Evolutionary conservation across 2,329 filamentous ascomycete species (phyloP).

Genomic region (Hypoxylon sp.): DNA sequence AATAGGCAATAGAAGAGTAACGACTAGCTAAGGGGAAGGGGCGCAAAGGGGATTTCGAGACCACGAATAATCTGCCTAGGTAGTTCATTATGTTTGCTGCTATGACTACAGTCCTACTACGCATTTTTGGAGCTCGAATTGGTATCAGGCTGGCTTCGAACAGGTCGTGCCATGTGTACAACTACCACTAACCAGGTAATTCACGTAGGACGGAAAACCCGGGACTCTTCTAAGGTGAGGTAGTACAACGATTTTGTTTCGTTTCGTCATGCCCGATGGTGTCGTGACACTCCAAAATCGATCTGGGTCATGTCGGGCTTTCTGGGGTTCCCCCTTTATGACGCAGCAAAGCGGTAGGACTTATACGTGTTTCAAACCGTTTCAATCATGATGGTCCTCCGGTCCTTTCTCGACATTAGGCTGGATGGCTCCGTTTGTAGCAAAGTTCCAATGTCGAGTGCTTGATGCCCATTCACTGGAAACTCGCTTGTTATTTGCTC

Average conservation of each 20-base stretch:
- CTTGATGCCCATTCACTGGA: constrained; percentile 21
- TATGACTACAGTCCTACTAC: constrained; percentile 1
- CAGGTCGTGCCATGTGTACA: constrained; percentile 19
- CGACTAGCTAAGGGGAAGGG: background rate
- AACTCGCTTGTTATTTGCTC: constrained; percentile 40
- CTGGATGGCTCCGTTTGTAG: constrained; percentile 16
- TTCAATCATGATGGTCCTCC: constrained; percentile 43
- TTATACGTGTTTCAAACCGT: constrained; percentile 46
- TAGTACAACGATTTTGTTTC: constrained; percentile 47
- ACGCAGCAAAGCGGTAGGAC: constrained; percentile 39
- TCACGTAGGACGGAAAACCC: constrained; percentile 35
- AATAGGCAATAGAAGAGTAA: constrained; percentile 4
- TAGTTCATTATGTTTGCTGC: constrained; percentile 4
- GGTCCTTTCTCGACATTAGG: constrained; percentile 39
- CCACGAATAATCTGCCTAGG: constrained; percentile 2
- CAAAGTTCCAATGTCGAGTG: constrained; percentile 17
- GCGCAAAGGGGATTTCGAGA: background rate
- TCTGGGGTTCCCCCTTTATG: constrained; percentile 36
- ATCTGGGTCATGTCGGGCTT: constrained; percentile 33
- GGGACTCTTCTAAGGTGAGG: constrained; percentile 41
- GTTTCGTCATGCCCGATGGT: constrained; percentile 48
- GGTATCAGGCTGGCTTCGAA: constrained; percentile 25
- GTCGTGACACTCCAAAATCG: constrained; percentile 43
- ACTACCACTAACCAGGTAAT: constrained; percentile 25
- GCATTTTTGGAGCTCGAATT: constrained; percentile 5